Percentiles rank a stretch among this genome's conserved stretches.
phyloP scores from a whole-genome alignment of 148 eudicot genomes.

The Rhododendron williamsianum region DNA sequence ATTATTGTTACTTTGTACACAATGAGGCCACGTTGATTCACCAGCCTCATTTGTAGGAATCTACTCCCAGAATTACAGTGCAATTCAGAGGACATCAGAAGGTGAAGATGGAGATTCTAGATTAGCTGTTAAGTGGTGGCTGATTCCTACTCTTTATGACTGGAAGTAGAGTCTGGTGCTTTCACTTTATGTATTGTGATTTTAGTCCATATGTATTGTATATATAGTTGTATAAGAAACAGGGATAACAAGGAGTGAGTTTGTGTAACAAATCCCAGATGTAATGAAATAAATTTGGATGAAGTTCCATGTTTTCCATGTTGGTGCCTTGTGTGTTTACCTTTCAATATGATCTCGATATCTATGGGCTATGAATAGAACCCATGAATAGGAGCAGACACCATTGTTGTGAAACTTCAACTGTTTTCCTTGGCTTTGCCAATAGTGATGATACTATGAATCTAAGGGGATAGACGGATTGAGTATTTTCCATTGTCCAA shows the following conservation, averaged over 20 bases:
- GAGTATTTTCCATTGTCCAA: neutral
- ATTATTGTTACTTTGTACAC: neutral
- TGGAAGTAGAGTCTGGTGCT: neutral
- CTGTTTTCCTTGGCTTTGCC: no score
- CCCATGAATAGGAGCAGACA: neutral
- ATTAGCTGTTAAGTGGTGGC: slow-evolving; percentile 4
- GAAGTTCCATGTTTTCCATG: neutral
- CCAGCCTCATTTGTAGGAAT: neutral
- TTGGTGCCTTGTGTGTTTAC: neutral
- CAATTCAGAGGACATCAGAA: neutral
- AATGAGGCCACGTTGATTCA: neutral
- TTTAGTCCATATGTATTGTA: slow-evolving; percentile 12
- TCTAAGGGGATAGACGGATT: neutral
- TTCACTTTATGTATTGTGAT: neutral
- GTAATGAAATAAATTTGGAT: slow-evolving; percentile 12
- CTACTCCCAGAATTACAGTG: neutral
- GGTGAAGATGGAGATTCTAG: neutral
- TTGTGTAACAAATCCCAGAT: slow-evolving; percentile 16
- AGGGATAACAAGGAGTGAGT: neutral
- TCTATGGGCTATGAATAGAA: neutral
- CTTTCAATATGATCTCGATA: neutral
- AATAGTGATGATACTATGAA: neutral
- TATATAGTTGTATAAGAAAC: slow-evolving; percentile 13
- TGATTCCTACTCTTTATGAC: neutral
- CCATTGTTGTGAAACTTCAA: no score